phyloP scores from a whole-genome alignment of 371 early-diverging fungal species.

The Mortierella sp. region DNA sequence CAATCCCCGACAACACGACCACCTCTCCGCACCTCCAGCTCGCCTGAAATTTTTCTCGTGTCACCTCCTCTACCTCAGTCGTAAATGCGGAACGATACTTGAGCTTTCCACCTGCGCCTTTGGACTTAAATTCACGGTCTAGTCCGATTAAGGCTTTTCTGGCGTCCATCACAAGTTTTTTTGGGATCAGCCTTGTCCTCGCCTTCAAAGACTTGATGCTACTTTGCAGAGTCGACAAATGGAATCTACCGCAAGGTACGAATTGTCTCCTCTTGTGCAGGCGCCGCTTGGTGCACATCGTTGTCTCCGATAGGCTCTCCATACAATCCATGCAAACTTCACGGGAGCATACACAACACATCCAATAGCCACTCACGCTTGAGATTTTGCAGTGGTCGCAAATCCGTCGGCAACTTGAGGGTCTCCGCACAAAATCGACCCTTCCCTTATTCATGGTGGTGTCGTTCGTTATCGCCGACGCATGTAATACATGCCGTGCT shows the following conservation, averaged over 20 bases:
- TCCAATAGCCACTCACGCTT: slow-evolving; percentile 62
- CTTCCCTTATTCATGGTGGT: neutral
- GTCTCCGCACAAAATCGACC: slow-evolving; percentile 14
- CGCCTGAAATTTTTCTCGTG: slow-evolving; percentile 53
- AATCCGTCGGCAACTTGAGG: slow-evolving; percentile 45
- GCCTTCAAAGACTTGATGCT: slow-evolving; percentile 23
- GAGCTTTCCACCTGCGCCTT: neutral
- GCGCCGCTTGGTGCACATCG: slow-evolving; percentile 25
- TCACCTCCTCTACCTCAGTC: slow-evolving; percentile 16
- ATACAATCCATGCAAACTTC: slow-evolving; percentile 72
- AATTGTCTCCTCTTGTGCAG: slow-evolving; percentile 58
- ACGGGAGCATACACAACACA: slow-evolving; percentile 66
- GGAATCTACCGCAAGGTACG: slow-evolving; percentile 41
- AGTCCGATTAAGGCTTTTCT: neutral
- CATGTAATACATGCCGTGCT: neutral
- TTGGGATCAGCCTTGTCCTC: neutral
- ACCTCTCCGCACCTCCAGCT: slow-evolving; percentile 60
- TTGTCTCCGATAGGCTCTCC: neutral
- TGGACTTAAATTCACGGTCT: neutral
- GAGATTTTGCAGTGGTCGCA: slow-evolving; percentile 67
- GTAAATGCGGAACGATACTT: neutral
- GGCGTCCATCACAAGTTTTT: neutral
- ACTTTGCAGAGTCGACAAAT: slow-evolving; percentile 25
- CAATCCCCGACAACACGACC: slow-evolving; percentile 55
- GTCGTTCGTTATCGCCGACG: neutral